phyloP scores from a whole-genome alignment of 352 stramenopile genomes.

The Globisporangium okanoganense region DNA sequence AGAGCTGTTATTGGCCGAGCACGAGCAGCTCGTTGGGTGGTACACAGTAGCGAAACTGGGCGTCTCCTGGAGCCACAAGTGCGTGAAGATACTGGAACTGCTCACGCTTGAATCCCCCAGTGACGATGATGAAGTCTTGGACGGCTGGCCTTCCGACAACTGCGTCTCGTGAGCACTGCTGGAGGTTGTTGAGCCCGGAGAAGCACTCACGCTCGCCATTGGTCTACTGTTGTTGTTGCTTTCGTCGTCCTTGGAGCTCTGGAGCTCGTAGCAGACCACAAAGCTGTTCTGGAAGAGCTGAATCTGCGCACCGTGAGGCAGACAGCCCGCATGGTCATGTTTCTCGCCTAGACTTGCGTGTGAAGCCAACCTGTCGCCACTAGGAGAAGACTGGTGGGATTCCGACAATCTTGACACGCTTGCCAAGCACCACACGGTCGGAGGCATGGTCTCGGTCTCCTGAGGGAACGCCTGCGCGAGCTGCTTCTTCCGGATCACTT shows the following conservation, averaged over 20 bases:
- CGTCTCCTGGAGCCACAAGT: constrained; percentile 14
- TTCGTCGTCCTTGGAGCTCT: constrained; percentile 2
- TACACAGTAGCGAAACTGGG: neutral
- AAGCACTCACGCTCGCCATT: neutral
- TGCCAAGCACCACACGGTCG: constrained; percentile 17
- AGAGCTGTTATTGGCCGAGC: neutral
- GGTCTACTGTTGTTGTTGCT: neutral
- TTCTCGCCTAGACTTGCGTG: neutral
- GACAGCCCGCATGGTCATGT: constrained; percentile 4
- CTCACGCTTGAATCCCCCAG: neutral
- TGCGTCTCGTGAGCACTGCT: neutral
- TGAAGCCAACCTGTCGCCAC: neutral
- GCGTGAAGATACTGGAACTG: neutral
- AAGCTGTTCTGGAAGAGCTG: constrained; percentile 20
- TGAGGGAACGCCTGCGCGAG: constrained; percentile 5
- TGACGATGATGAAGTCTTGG: neutral
- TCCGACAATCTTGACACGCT: neutral
- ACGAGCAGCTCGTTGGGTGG: constrained; percentile 9
- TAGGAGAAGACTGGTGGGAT: neutral
- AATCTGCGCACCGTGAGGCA: constrained; percentile 9
- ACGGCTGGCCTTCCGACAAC: neutral
- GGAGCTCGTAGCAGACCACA: constrained; percentile 23
- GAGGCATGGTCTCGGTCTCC: constrained; percentile 9
- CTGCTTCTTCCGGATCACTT: constrained; percentile 14
- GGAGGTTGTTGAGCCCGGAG: neutral